Percentiles rank a stretch among this genome's conserved stretches.
Conservation (phyloP, 441 rosid species). For the Sinapis alba region DNA sequence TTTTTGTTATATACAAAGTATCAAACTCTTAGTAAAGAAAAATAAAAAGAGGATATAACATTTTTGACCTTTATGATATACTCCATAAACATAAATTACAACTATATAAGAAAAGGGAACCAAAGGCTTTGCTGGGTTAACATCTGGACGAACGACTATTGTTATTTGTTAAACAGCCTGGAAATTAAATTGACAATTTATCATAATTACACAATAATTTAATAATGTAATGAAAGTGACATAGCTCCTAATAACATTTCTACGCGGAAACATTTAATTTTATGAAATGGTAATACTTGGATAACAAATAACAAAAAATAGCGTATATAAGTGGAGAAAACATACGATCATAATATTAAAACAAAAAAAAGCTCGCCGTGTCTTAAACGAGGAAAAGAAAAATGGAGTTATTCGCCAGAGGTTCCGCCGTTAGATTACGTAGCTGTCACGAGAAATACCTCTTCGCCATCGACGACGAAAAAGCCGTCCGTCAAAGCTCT, state of each 20-base stretch:
- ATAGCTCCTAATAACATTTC: neutral
- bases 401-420: constrained; percentile 56
- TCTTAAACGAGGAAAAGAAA: neutral
- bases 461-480: constrained; percentile 53
- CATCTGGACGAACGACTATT: constrained; percentile 12
- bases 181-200: neutral
- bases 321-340: neutral
- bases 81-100: neutral
- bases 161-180: constrained; percentile 17
- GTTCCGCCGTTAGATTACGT: constrained; percentile 50
- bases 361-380: neutral
- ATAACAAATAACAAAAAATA: constrained; percentile 1
- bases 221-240: neutral
- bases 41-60: neutral
- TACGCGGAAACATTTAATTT: constrained; percentile 14
- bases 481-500: constrained; percentile 55
- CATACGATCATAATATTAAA: neutral
- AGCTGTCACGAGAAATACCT: constrained; percentile 65
- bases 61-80: neutral
- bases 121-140: neutral
- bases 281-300: constrained; percentile 4
- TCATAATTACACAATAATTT: neutral
- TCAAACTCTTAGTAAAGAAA: neutral
- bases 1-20: neutral
- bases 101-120: neutral